A percentile compares a stretch with the other conserved stretches of the same genome.
Conservation (phyloP, 768 basidiomycete genomes). For the Boletus huronensis region DNA sequence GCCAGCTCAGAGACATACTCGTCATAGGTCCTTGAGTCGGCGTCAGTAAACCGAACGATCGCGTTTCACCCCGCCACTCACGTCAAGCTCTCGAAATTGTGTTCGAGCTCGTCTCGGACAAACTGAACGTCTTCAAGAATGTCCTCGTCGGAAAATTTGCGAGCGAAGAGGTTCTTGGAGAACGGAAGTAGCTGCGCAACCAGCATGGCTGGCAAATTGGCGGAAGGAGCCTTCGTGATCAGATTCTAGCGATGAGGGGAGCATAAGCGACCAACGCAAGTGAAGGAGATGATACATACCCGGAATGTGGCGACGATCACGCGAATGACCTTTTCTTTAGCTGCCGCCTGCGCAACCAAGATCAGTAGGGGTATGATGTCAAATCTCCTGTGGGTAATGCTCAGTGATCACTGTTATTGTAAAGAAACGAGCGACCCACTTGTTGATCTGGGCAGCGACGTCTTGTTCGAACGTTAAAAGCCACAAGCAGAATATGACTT, state of each 20-base stretch:
- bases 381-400: slow-evolving; percentile 59
- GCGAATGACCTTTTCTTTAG: slow-evolving; percentile 96
- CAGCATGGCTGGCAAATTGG: slow-evolving; percentile 92
- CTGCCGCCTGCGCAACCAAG: slow-evolving; percentile 80
- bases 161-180: slow-evolving; percentile 71
- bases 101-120: slow-evolving; percentile 80
- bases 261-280: slow-evolving; percentile 4
- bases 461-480: slow-evolving; percentile 86
- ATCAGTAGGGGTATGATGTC: slow-evolving; percentile 85
- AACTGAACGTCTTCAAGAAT: slow-evolving; percentile 88
- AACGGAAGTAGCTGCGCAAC: slow-evolving; percentile 85
- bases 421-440: slow-evolving; percentile 44
- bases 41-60: slow-evolving; percentile 1
- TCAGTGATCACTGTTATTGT: not conserved
- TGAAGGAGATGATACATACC: slow-evolving; percentile 38
- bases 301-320: slow-evolving; percentile 90
- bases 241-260: slow-evolving; percentile 59
- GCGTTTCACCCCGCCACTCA: slow-evolving; percentile 35
- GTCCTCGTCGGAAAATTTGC: slow-evolving; percentile 96
- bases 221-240: slow-evolving; percentile 78
- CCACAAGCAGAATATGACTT: slow-evolving; percentile 92
- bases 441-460: slow-evolving; percentile 83
- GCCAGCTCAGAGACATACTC: slow-evolving; percentile 90
- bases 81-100: slow-evolving; percentile 88
- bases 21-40: slow-evolving; percentile 75